Evolutionary conservation across 805 yeast species (phyloP), one percentile per base, ranked within the genome.

Genomic region (Lipomyces starkeyi): DNA sequence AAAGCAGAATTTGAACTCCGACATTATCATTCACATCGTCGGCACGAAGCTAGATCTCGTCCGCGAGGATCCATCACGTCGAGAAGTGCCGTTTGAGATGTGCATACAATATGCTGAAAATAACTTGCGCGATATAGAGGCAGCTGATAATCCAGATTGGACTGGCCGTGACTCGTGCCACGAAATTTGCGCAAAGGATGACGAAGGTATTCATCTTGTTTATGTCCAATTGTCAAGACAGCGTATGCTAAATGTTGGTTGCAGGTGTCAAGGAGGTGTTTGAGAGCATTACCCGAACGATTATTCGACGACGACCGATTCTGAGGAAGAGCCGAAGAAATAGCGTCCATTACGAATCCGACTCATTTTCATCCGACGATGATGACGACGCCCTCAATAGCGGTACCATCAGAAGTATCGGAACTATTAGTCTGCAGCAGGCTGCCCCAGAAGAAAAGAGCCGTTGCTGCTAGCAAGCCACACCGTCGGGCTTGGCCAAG

Each of bases 31-130:
- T 22, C 79, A 76, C 62, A 73, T 77, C 55, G 80, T 77, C 58
- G 80, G 80, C 61, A 77, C 80, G 52, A 77, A 77, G 69, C 73
- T 76, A 55, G 80, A 77, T 59, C 68, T 77, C 62, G 79, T 76
- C 58, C 73, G 69, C 58, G 76, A 71, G n/a, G 80, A 73, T 66
- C 79, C 79, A 25, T 68, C 77, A 8, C 62, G 72, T 55, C 75
- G 80, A 5, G 74, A 77, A 66, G 80, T 77, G 35, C 77, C 79
- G 64, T 76, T 75, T 63, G 79, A 77, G 62, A 71, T 73, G 13
- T 77, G 80, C 65, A 74, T 77, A 35, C 75, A 73, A 37, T 77
- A 73, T 62, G 79, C 79, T 20, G 66, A 73, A 53, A 57, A 73
- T 60, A 63, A 74, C 67, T 72, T 62, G 72, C 71, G 63, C 68